Evolutionary conservation across 169 alveolate genomes (phyloP).

Genomic region (Eimeria praecox): DNA sequence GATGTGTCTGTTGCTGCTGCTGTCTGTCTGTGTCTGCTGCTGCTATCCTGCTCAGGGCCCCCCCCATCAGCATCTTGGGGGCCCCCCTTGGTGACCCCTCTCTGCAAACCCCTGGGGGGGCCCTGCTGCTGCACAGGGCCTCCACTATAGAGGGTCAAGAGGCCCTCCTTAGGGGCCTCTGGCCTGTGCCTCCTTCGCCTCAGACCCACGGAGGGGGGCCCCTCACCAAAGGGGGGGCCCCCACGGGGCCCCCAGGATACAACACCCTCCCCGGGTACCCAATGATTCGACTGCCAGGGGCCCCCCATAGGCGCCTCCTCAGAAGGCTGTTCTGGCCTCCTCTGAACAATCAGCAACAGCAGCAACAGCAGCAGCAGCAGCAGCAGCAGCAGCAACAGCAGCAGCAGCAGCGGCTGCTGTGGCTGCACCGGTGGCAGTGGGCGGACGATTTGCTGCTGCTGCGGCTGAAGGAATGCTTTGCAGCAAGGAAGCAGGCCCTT

Average conservation of each 20-base stretch:
- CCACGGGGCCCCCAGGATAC: background rate
- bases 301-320: constrained; percentile 52
- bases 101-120: constrained; percentile 1
- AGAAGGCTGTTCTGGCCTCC: constrained; percentile 14
- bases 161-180: constrained; percentile 59
- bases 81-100: background rate
- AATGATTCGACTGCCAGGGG: constrained; percentile 3
- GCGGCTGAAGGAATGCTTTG: constrained; percentile 7
- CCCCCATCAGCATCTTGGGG: constrained; percentile 39
- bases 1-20: constrained; percentile 12
- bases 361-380: constrained; percentile 37
- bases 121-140: constrained; percentile 35
- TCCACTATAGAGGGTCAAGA: constrained; percentile 38
- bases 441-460: constrained; percentile 62
- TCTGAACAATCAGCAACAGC: background rate
- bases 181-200: background rate
- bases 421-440: constrained; percentile 51
- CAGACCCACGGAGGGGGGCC: background rate
- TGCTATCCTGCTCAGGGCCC: constrained; percentile 24
- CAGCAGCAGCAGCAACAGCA: constrained; percentile 61
- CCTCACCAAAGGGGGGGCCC: constrained; percentile 18
- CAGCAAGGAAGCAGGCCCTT: constrained; percentile 36
- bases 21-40: background rate
- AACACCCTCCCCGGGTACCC: constrained; percentile 48
- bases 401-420: constrained; percentile 54